phyloP scores from a whole-genome alignment of 2,329 filamentous ascomycete genomes.

The Ilyonectria mors-panacis region DNA sequence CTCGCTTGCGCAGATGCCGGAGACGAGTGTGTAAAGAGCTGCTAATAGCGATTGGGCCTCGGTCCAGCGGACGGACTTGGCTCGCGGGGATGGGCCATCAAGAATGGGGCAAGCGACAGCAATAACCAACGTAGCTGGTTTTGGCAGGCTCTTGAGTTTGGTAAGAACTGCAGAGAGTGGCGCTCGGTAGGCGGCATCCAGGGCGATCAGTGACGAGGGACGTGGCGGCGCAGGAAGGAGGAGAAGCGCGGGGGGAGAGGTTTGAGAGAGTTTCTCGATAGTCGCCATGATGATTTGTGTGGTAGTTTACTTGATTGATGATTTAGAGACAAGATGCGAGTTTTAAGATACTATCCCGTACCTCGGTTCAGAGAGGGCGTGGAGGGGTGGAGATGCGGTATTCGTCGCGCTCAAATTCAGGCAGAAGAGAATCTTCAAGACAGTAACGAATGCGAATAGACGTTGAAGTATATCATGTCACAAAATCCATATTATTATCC shows the following conservation, averaged over 20 bases:
- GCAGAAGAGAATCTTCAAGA: neutral
- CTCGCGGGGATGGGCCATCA: conserved; percentile 59
- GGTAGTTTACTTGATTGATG: neutral
- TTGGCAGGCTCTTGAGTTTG: conserved; percentile 56
- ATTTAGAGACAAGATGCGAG: neutral
- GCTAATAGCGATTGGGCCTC: conserved; percentile 82
- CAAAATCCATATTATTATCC: neutral
- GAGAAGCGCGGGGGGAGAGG: conserved; percentile 59
- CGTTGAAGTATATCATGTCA: neutral
- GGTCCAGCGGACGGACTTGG: conserved; percentile 71
- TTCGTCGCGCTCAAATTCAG: neutral
- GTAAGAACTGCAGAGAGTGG: conserved; percentile 69
- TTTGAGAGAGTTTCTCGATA: neutral
- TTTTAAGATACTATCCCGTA: neutral
- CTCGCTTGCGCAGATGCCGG: conserved; percentile 77
- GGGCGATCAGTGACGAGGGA: conserved; percentile 64
- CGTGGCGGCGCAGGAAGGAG: conserved; percentile 75
- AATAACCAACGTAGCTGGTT: conserved; percentile 60
- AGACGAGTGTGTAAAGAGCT: conserved; percentile 83
- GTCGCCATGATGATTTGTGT: neutral
- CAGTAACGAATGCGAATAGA: neutral
- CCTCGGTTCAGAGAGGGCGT: conserved; percentile 2
- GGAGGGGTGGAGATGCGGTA: neutral
- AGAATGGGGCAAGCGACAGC: conserved; percentile 77
- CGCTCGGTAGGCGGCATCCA: conserved; percentile 74